Evolutionary conservation across 169 alveolate species (phyloP).

Genomic region (Plasmodium relictum): DNA sequence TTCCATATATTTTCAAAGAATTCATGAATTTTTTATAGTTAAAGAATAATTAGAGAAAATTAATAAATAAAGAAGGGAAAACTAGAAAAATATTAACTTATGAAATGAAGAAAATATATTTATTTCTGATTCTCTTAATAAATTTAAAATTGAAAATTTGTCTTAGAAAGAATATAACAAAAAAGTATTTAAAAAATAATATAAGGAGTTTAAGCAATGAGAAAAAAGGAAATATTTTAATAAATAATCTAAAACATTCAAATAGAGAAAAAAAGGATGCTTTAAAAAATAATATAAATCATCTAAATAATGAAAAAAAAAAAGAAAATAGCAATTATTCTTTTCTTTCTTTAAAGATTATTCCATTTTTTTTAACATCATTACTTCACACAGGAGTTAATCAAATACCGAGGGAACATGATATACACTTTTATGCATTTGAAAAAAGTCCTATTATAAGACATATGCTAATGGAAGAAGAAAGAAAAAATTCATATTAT

Average conservation of each 20-base stretch:
- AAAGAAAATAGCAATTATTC: constrained; percentile 32
- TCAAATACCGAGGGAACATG: not conserved
- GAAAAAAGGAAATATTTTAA: not conserved
- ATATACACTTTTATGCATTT: constrained; percentile 19
- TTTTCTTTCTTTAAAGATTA: constrained; percentile 21
- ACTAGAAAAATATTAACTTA: not conserved
- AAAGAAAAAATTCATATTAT: constrained; percentile 24
- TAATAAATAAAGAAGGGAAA: too few relatives aligned
- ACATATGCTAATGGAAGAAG: constrained; percentile 42
- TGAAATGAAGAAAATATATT: constrained; percentile 54
- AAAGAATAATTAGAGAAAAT: too few relatives aligned
- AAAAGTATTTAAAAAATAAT: not conserved
- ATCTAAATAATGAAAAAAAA: not conserved
- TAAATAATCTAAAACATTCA: not conserved
- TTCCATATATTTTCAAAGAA: too few relatives aligned
- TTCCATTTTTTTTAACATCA: constrained; percentile 34
- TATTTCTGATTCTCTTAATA: constrained; percentile 20
- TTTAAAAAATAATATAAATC: not conserved
- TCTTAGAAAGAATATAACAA: constrained; percentile 5
- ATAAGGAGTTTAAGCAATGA: not conserved
- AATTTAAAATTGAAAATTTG: constrained; percentile 1
- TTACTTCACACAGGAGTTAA: constrained; percentile 5
- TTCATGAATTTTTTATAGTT: too few relatives aligned
- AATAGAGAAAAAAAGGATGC: not conserved
- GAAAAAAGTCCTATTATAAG: constrained; percentile 55